phyloP scores from a whole-genome alignment of 768 basidiomycete genomes.

The Hirschioporus abietinus region DNA sequence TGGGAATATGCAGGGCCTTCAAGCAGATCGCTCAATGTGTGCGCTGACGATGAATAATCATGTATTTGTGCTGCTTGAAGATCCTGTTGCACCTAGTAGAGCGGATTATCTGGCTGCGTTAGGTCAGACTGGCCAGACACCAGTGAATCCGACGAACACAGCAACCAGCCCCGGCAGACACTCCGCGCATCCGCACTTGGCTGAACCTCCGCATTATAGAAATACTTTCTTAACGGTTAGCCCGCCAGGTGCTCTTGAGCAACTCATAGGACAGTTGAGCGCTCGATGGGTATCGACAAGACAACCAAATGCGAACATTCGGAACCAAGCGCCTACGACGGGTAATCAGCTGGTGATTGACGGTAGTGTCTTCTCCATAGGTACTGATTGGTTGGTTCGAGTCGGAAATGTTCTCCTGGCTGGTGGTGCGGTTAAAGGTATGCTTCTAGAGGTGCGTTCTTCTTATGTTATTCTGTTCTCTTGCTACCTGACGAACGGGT shows the following conservation, averaged over 20 bases:
- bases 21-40: slow-evolving; percentile 67
- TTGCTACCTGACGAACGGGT: slow-evolving; percentile 2
- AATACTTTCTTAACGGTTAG: slow-evolving; percentile 72
- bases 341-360: slow-evolving; percentile 70
- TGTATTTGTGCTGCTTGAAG: slow-evolving; percentile 75
- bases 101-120: slow-evolving; percentile 41
- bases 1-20: slow-evolving; percentile 45
- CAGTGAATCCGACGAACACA: slow-evolving; percentile 12
- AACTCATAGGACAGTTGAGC: slow-evolving; percentile 65
- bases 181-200: slow-evolving; percentile 13
- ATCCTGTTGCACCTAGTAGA: slow-evolving; percentile 64
- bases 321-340: slow-evolving; percentile 34
- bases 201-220: slow-evolving; percentile 53
- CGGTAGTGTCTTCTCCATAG: slow-evolving; percentile 68
- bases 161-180: slow-evolving; percentile 11
- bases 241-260: slow-evolving; percentile 72
- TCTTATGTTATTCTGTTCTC: slow-evolving; percentile 9
- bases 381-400: slow-evolving; percentile 77
- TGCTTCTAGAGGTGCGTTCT: slow-evolving; percentile 67
- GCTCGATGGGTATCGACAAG: slow-evolving; percentile 73
- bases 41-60: slow-evolving; percentile 76
- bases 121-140: slow-evolving; percentile 32
- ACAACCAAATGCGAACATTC: slow-evolving; percentile 31
- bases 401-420: slow-evolving; percentile 73
- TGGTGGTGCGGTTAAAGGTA: slow-evolving; percentile 74